phyloP scores from a whole-genome alignment of 306 rosid species.

The Nissolia schottii region DNA sequence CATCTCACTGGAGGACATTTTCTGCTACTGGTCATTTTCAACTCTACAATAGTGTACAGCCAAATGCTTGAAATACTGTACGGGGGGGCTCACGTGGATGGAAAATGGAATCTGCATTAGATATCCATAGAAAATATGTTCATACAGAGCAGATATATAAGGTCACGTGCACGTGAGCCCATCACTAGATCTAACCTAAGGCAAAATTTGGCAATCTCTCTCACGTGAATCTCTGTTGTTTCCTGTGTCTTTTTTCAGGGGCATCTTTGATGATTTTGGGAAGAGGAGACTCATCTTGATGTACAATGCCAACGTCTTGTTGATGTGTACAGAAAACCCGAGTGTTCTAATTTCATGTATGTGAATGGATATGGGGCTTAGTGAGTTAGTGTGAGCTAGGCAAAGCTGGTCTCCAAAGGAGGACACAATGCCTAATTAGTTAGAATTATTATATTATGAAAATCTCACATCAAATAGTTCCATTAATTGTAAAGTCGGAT shows the following conservation, averaged over 20 bases:
- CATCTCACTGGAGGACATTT: not conserved
- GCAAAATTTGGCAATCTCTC: not conserved
- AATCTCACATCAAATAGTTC: not conserved
- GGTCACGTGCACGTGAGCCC: constrained; percentile 2
- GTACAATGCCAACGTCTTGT: not conserved
- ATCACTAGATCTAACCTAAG: not conserved
- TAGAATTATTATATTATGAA: constrained; percentile 2
- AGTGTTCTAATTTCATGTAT: not conserved
- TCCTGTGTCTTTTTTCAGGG: constrained; percentile 15
- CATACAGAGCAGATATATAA: not conserved
- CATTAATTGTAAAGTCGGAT: not conserved
- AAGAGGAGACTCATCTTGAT: not conserved
- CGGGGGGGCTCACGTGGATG: not conserved
- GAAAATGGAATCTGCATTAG: not conserved
- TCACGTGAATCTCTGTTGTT: constrained; percentile 13
- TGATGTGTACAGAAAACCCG: constrained; percentile 22
- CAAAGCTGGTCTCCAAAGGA: constrained; percentile 30
- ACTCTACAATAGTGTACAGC: not conserved
- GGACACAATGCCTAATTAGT: not conserved
- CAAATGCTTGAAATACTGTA: constrained; percentile 2
- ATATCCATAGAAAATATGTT: not conserved
- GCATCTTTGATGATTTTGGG: constrained; percentile 15
- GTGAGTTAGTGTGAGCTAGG: not conserved
- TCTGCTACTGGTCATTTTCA: not conserved
- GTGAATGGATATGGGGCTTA: not conserved